Percentiles rank a stretch among this genome's conserved stretches.
These are phyloP conservation scores for Sporothrix inflata DNA, from an alignment of 2,329 filamentous ascomycete species.

Conservation along the genomic window DNA sequence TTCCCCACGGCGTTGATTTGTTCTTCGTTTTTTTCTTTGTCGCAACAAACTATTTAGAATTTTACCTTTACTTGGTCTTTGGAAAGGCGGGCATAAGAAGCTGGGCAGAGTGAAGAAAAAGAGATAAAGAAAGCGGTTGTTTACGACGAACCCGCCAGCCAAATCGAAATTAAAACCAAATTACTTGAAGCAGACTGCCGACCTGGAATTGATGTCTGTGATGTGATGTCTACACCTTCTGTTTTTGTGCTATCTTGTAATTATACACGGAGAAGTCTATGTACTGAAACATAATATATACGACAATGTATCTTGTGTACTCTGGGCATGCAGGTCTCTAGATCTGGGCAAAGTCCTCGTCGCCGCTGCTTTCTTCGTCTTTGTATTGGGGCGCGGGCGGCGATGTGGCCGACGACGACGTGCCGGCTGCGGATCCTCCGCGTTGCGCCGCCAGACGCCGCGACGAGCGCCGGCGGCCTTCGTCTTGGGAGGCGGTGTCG, in stretches of 20 bases:
- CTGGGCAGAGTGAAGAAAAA: no score
- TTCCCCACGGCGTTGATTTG: constrained; percentile 18
- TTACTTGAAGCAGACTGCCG: no score
- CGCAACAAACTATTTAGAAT: neutral
- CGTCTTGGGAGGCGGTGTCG: neutral
- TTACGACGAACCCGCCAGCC: neutral
- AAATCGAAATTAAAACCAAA: neutral
- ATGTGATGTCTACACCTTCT: no score
- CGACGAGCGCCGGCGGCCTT: neutral
- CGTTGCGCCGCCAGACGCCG: constrained; percentile 11
- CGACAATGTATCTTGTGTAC: no score
- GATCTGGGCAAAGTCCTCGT: constrained; percentile 19
- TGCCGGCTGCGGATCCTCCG: neutral
- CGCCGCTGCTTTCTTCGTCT: constrained; percentile 12
- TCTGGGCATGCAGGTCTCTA: neutral
- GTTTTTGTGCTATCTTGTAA: neutral
- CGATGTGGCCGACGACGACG: neutral
- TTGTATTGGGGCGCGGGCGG: neutral
- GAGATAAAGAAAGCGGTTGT: neutral
- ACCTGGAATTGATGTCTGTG: no score
- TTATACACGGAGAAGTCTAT: neutral
- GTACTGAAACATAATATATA: no score
- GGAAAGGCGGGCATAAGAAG: neutral
- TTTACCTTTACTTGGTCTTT: neutral
- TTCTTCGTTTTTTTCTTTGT: neutral